phyloP scores from a whole-genome alignment of 306 rosid species.

The Trichosanthes truncata region DNA sequence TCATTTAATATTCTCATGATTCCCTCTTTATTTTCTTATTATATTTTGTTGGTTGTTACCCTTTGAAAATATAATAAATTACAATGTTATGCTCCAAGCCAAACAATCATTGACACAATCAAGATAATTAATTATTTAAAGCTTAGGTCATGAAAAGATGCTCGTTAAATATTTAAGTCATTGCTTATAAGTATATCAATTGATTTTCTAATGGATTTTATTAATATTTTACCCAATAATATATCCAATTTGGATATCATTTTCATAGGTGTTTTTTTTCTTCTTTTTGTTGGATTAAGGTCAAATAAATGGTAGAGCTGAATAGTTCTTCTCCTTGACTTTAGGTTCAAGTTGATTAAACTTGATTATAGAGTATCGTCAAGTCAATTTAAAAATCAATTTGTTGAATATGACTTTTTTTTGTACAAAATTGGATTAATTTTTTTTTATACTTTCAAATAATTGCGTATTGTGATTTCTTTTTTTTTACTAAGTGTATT shows the following conservation, averaged over 20 bases:
- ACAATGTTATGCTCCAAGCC: not conserved
- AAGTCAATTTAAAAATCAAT: conserved; percentile 1
- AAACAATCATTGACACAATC: not conserved
- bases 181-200: not conserved
- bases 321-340: conserved; percentile 11
- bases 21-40: not conserved
- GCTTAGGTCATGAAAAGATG: conserved; percentile 1
- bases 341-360: not conserved
- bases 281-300: not conserved
- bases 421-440: not conserved
- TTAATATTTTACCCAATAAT: not conserved
- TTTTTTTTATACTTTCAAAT: too few species aligned
- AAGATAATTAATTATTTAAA: not conserved
- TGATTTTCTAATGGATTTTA: not conserved
- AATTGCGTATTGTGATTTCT: too few species aligned
- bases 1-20: not conserved
- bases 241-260: not conserved
- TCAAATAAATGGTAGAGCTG: not conserved
- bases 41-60: not conserved
- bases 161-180: not conserved
- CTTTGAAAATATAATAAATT: not conserved
- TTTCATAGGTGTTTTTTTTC: not conserved
- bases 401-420: not conserved
- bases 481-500: too few species aligned
- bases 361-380: not conserved